A percentile compares a stretch with the other conserved stretches of the same genome.
Evolutionary conservation across 306 rosid genomes (phyloP).

Genomic region (Prunus kanzakura): DNA sequence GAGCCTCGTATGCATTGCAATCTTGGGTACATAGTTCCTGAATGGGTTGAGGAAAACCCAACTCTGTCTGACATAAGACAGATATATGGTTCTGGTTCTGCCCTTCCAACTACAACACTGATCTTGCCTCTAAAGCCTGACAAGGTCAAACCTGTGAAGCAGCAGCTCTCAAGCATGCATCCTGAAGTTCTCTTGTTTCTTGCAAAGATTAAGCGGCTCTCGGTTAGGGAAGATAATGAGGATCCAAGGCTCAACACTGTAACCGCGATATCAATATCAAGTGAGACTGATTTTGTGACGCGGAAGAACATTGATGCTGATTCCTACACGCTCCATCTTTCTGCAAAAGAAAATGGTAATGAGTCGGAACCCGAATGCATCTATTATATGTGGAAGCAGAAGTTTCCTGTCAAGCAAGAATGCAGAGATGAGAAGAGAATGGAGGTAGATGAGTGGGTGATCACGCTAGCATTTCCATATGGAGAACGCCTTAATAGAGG

Average conservation of each 20-base stretch:
- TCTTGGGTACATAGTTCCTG: slow-evolving; percentile 81
- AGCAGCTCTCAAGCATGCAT: slow-evolving; percentile 64
- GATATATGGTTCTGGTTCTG: slow-evolving; percentile 38
- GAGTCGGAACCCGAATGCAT: slow-evolving; percentile 28
- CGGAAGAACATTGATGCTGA: slow-evolving; percentile 67
- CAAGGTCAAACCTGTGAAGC: slow-evolving; percentile 56
- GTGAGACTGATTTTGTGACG: slow-evolving; percentile 36
- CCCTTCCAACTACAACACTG: slow-evolving; percentile 58
- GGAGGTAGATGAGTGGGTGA: slow-evolving; percentile 55
- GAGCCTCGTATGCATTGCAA: slow-evolving; percentile 62
- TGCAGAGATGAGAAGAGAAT: slow-evolving; percentile 48
- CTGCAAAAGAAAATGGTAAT: slow-evolving; percentile 28
- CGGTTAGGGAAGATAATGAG: slow-evolving; percentile 50
- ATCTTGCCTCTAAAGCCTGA: slow-evolving; percentile 68
- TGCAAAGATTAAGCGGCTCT: slow-evolving; percentile 57
- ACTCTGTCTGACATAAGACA: slow-evolving; percentile 36
- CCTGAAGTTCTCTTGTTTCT: slow-evolving; percentile 70
- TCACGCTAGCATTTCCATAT: slow-evolving; percentile 64
- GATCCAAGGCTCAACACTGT: slow-evolving; percentile 39
- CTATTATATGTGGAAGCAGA: slow-evolving; percentile 71
- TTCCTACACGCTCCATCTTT: slow-evolving; percentile 60
- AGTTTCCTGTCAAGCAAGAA: slow-evolving; percentile 50
- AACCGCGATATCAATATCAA: slow-evolving; percentile 46
- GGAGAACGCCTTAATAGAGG: slow-evolving; percentile 49
- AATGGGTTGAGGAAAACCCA: slow-evolving; percentile 76